A percentile compares a stretch with the other conserved stretches of the same genome.
Conservation (phyloP, 2,329 filamentous ascomycete genomes). For the Parastagonospora nodorum region DNA sequence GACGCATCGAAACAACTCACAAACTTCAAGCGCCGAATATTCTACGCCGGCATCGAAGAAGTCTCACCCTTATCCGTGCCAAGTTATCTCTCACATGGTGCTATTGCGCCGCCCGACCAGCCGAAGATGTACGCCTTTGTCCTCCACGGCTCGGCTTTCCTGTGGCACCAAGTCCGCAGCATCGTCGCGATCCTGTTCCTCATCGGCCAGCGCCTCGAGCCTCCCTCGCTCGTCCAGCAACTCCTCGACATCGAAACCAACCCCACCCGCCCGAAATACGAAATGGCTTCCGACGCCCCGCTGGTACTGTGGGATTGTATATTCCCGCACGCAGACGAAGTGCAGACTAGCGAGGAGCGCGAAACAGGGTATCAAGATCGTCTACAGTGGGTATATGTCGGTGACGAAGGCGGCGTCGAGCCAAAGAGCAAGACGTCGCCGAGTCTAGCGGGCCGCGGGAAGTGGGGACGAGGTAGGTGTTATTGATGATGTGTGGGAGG, state of each 20-base stretch:
- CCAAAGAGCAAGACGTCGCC: slow-evolving; percentile 38
- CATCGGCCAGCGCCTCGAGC: slow-evolving; percentile 85
- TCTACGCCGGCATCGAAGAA: slow-evolving; percentile 74
- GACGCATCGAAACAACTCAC: slow-evolving; percentile 88
- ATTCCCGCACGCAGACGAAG: slow-evolving; percentile 64
- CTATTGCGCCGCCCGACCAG: slow-evolving; percentile 18
- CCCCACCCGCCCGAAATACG: slow-evolving; percentile 81
- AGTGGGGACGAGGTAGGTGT: slow-evolving; percentile 44
- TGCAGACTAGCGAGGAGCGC: slow-evolving; percentile 45
- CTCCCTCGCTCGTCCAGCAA: slow-evolving; percentile 71
- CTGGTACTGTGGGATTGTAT: slow-evolving; percentile 96
- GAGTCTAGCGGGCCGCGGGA: slow-evolving; percentile 29
- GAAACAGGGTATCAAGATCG: slow-evolving; percentile 59
- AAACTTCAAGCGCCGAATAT: slow-evolving; percentile 80
- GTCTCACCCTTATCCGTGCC: slow-evolving; percentile 34
- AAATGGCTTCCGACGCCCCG: slow-evolving; percentile 87
- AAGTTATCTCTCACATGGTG: slow-evolving; percentile 33
- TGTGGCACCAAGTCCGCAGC: slow-evolving; percentile 98
- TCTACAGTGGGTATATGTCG: slow-evolving; percentile 79
- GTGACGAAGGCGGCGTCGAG: slow-evolving; percentile 64
- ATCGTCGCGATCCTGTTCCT: slow-evolving; percentile 94
- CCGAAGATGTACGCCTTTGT: slow-evolving; percentile 84
- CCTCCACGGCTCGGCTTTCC: slow-evolving; percentile 86
- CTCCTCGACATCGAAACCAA: slow-evolving; percentile 74
- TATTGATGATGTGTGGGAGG: slow-evolving; percentile 70